Conservation (phyloP, 176 grass and related monocot genomes). For the Oryza glaberrima region DNA sequence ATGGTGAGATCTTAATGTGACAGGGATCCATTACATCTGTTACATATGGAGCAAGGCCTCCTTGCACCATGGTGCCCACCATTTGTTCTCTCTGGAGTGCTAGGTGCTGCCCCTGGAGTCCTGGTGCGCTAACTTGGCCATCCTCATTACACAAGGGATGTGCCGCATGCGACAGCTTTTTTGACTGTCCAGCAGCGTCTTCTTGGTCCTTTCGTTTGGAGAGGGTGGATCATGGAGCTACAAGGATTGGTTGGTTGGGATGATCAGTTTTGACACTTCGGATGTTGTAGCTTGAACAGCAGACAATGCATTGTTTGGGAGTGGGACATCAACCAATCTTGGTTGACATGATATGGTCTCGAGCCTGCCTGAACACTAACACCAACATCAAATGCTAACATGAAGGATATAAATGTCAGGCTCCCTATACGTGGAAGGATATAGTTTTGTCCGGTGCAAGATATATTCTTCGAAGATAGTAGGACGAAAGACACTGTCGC, state of each 20-base stretch:
- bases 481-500: neutral
- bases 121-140: neutral
- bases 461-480: neutral
- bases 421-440: conserved; percentile 8
- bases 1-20: neutral
- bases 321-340: neutral
- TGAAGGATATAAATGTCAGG: neutral
- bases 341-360: neutral
- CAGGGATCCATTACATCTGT: conserved; percentile 11
- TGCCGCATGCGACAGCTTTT: conserved; percentile 8
- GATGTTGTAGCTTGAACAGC: conserved; percentile 1
- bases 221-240: conserved; percentile 37
- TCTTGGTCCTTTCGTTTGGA: conserved; percentile 17
- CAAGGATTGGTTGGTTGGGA: conserved; percentile 4
- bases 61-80: conserved; percentile 19
- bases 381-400: conserved; percentile 11
- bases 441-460: conserved; percentile 18
- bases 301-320: neutral
- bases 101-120: conserved; percentile 13
- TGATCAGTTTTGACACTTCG: neutral
- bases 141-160: neutral
- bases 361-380: neutral
- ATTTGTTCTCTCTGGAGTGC: neutral
- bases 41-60: conserved; percentile 31
- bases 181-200: neutral